Evolutionary conservation across 257 asterid species (phyloP).

Genomic region (Nicotiana noctiflora): DNA sequence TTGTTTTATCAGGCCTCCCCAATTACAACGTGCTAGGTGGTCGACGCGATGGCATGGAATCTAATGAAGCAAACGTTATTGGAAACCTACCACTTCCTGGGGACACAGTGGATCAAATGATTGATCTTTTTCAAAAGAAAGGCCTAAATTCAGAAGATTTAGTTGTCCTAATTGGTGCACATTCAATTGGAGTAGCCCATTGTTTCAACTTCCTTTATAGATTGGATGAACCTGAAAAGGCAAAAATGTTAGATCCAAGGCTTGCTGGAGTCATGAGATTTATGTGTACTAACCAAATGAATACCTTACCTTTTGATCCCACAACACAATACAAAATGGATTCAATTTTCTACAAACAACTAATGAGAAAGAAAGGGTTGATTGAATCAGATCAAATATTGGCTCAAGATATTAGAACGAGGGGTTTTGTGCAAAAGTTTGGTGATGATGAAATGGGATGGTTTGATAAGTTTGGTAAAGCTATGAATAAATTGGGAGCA

Average conservation of each 20-base stretch:
- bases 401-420: constrained; percentile 26
- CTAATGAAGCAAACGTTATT: constrained; percentile 26
- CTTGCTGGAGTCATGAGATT: constrained; percentile 24
- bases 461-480: constrained; percentile 30
- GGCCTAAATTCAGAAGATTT: constrained; percentile 45
- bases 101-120: constrained; percentile 15
- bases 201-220: constrained; percentile 29
- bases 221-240: constrained; percentile 20
- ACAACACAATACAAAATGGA: constrained; percentile 49
- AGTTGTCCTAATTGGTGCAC: constrained; percentile 51
- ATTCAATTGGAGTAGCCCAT: constrained; percentile 53
- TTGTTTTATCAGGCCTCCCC: constrained; percentile 41
- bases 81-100: constrained; percentile 35
- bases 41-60: constrained; percentile 36
- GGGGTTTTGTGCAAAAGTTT: constrained; percentile 19
- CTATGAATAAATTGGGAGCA: constrained; percentile 33
- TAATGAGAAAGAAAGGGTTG: constrained; percentile 33
- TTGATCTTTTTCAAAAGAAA: constrained; percentile 27
- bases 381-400: constrained; percentile 49
- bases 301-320: constrained; percentile 34
- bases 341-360: constrained; percentile 36
- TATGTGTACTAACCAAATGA: constrained; percentile 18
- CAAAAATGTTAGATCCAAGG: constrained; percentile 26
- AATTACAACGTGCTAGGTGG: constrained; percentile 32
- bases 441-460: constrained; percentile 41